Evolutionary conservation across 2,329 filamentous ascomycete genomes (phyloP).

Genomic region (Ceratocystis colombiana): DNA sequence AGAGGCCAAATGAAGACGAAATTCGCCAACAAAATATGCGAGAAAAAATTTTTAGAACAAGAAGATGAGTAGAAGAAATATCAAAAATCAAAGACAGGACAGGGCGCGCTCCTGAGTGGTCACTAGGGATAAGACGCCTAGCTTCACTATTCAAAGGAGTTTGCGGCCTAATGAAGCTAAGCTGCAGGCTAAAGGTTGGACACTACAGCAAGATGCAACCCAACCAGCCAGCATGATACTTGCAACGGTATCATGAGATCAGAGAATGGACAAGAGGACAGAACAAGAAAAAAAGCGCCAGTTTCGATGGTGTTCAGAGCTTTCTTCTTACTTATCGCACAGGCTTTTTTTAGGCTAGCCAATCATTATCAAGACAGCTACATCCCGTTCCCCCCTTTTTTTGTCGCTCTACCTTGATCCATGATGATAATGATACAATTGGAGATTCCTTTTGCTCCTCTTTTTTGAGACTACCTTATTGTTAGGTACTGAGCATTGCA

Average conservation of each 20-base stretch:
- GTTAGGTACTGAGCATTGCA: too few species aligned
- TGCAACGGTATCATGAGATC: background rate
- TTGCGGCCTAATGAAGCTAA: background rate
- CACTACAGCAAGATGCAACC: background rate
- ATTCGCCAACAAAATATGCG: background rate
- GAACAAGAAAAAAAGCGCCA: background rate
- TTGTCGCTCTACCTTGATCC: slow-evolving; percentile 6
- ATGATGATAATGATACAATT: background rate
- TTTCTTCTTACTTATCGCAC: background rate
- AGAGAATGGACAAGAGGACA: background rate
- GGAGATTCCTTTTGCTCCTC: too few species aligned
- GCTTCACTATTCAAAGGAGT: background rate
- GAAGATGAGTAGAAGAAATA: background rate
- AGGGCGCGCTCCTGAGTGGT: background rate
- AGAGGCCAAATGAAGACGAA: background rate
- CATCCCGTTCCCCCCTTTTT: background rate
- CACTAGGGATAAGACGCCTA: background rate
- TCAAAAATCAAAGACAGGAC: background rate
- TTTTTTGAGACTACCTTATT: too few species aligned
- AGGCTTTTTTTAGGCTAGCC: background rate
- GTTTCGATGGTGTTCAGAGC: slow-evolving; percentile 1
- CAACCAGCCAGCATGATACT: background rate
- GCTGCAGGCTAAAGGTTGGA: slow-evolving; percentile 2
- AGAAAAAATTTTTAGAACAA: background rate
- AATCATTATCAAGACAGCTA: background rate